Evolutionary conservation across 1,139 yeast species (phyloP).

Genomic region (Candida tropicalis): DNA sequence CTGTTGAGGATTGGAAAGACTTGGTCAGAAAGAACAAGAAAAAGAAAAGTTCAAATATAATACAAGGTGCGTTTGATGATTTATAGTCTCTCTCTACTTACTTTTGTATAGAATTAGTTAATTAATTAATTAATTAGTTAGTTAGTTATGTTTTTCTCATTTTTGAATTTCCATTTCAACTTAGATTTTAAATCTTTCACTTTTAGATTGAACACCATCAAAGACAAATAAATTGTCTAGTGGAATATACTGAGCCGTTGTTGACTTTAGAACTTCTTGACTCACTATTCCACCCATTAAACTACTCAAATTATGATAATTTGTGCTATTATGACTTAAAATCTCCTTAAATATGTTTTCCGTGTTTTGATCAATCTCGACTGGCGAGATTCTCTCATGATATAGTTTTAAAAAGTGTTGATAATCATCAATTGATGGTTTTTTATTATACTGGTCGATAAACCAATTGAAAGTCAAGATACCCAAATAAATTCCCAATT

Average conservation of each 20-base stretch:
- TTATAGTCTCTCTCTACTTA: slow-evolving; percentile 35
- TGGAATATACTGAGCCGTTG: slow-evolving; percentile 77
- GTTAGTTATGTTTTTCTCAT: not conserved
- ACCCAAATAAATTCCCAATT: slow-evolving; percentile 37
- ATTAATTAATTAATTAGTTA: not conserved
- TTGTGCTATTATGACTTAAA: slow-evolving; percentile 30
- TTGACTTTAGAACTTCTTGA: slow-evolving; percentile 68
- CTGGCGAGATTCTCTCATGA: slow-evolving; percentile 13
- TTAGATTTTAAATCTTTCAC: slow-evolving; percentile 51
- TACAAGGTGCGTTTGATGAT: slow-evolving; percentile 74
- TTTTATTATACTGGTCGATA: slow-evolving; percentile 18
- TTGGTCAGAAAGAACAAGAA: slow-evolving; percentile 66
- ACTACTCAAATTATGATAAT: slow-evolving; percentile 37
- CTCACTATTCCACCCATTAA: slow-evolving; percentile 80
- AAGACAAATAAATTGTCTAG: slow-evolving; percentile 65
- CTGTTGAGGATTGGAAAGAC: slow-evolving; percentile 86
- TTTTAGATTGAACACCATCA: slow-evolving; percentile 63
- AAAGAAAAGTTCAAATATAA: slow-evolving; percentile 20
- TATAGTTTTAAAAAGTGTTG: slow-evolving; percentile 24
- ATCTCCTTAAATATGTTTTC: slow-evolving; percentile 32
- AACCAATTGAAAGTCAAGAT: slow-evolving; percentile 34
- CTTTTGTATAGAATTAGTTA: not conserved
- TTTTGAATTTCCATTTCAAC: no score
- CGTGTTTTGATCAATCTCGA: slow-evolving; percentile 16
- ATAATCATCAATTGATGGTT: slow-evolving; percentile 26